These are phyloP conservation scores for Trebouxia gelatinosa DNA, from an alignment of 163 green algal species.

Conservation along the genomic window DNA sequence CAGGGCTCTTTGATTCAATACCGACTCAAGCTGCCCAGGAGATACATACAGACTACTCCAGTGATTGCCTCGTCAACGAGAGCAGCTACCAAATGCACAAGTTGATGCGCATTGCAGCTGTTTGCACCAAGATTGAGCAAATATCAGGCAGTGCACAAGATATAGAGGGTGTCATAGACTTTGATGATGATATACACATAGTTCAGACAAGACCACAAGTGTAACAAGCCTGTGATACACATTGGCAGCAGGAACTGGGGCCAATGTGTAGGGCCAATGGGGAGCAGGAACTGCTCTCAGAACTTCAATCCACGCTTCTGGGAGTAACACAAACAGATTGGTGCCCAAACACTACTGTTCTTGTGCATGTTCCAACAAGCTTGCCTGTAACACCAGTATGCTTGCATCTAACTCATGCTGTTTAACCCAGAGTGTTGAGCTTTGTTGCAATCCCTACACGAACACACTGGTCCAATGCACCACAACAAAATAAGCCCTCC, in stretches of 20 bases:
- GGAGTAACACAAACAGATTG: no score
- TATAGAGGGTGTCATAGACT: conserved; percentile 43
- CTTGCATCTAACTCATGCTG: no score
- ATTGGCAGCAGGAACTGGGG: no score
- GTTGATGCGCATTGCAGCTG: conserved; percentile 27
- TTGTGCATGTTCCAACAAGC: no score
- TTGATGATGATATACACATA: conserved; percentile 30
- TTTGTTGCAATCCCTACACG: conserved; percentile 81
- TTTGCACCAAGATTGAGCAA: conserved; percentile 26
- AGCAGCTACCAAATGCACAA: conserved; percentile 1
- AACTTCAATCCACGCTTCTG: no score
- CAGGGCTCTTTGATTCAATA: conserved; percentile 45
- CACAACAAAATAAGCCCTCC: conserved; percentile 79
- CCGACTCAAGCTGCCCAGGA: background rate
- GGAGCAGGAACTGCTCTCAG: no score
- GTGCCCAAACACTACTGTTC: no score
- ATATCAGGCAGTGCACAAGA: conserved; percentile 36
- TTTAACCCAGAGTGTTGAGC: no score
- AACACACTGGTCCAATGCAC: conserved; percentile 85
- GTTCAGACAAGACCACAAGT: conserved; percentile 45
- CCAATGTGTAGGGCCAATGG: no score
- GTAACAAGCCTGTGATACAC: no score
- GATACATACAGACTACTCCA: conserved; percentile 30
- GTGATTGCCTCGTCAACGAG: conserved; percentile 30
- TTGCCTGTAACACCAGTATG: no score